phyloP scores from a whole-genome alignment of 352 stramenopile species.

The Thalassiosira exigua region DNA sequence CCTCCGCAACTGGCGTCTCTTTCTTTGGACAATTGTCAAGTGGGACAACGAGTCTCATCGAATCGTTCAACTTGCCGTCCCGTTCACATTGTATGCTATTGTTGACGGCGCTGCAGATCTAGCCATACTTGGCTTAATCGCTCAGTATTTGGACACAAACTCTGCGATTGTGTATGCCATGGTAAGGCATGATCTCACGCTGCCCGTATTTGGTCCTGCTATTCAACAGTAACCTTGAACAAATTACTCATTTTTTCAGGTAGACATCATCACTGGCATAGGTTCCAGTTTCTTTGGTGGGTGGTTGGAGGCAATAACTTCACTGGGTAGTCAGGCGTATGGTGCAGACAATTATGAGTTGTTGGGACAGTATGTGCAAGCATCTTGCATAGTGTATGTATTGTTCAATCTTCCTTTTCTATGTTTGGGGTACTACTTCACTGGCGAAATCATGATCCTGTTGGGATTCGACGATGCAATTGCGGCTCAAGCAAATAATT shows the following conservation, averaged over 20 bases:
- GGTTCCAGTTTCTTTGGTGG: constrained; percentile 48
- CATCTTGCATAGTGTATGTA: constrained; percentile 28
- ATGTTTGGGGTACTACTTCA: constrained; percentile 41
- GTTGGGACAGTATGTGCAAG: constrained; percentile 52
- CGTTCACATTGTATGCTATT: constrained; percentile 48
- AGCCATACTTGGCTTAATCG: constrained; percentile 44
- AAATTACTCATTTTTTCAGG: too few relatives aligned
- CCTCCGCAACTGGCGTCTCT: too few relatives aligned
- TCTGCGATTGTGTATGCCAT: constrained; percentile 48
- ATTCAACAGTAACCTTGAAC: too few relatives aligned
- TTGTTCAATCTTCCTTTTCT: constrained; percentile 35
- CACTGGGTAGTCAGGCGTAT: constrained; percentile 43
- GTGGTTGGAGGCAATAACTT: constrained; percentile 44
- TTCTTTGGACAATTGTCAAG: constrained; percentile 20
- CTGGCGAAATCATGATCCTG: constrained; percentile 42
- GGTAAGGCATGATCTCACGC: too few relatives aligned
- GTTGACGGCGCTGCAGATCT: constrained; percentile 35
- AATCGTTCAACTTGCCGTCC: constrained; percentile 50
- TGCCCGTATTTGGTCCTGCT: too few relatives aligned
- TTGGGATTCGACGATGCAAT: constrained; percentile 47
- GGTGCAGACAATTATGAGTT: constrained; percentile 57
- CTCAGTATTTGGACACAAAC: constrained; percentile 52
- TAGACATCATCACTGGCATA: constrained; percentile 46
- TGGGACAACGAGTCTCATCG: constrained; percentile 59
- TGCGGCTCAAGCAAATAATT: constrained; percentile 31